Conservation (phyloP, 352 stramenopile species). For the Globisporangium okanoganense region DNA sequence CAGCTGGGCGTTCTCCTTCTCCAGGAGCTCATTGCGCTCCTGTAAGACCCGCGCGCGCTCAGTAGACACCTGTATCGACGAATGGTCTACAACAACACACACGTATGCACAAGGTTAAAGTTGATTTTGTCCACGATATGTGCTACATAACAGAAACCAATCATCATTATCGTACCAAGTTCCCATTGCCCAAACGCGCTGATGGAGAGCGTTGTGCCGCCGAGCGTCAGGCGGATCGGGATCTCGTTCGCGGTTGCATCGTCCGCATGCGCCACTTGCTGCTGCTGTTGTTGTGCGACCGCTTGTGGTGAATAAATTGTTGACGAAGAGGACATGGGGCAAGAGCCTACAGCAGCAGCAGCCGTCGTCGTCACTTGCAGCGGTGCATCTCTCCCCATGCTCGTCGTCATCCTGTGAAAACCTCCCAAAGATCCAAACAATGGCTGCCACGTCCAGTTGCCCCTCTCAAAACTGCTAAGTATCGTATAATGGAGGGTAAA, state of each 20-base stretch:
- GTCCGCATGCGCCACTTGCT: constrained; percentile 13
- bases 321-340: neutral
- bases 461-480: neutral
- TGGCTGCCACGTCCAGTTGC: neutral
- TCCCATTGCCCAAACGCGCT: constrained; percentile 49
- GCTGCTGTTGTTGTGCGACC: constrained; percentile 2
- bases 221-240: constrained; percentile 57
- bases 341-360: neutral
- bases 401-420: neutral
- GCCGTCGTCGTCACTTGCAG: neutral
- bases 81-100: constrained; percentile 36
- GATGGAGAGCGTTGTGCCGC: constrained; percentile 43
- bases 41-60: constrained; percentile 31
- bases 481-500: neutral
- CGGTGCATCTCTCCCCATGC: neutral
- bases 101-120: neutral
- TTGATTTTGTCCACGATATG: too few species aligned
- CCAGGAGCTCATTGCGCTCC: constrained; percentile 39
- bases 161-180: constrained; percentile 34
- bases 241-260: constrained; percentile 32
- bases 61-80: constrained; percentile 39
- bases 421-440: constrained; percentile 5
- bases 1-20: constrained; percentile 61
- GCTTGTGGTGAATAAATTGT: neutral
- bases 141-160: neutral